phyloP scores from a whole-genome alignment of 2,329 filamentous ascomycete genomes.

The Shiraia bambusicola region DNA sequence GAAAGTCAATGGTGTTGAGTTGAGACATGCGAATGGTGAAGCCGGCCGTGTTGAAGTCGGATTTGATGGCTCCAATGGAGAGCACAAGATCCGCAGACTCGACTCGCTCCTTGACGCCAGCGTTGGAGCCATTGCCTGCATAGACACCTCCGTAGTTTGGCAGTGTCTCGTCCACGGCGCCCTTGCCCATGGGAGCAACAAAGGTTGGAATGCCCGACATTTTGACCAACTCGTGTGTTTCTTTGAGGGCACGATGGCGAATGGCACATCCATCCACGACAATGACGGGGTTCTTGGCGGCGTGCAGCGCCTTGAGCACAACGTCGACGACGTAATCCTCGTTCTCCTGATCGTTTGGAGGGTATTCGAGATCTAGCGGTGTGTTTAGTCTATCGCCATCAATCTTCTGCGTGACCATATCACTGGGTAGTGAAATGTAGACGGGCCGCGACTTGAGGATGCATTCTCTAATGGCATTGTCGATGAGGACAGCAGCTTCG shows the following conservation, averaged over 20 bases:
- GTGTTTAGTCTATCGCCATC: slow-evolving; percentile 71
- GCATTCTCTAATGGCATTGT: slow-evolving; percentile 74
- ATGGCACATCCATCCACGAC: slow-evolving; percentile 83
- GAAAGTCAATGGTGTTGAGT: slow-evolving; percentile 78
- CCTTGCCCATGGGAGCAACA: slow-evolving; percentile 88
- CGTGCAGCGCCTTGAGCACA: slow-evolving; percentile 70
- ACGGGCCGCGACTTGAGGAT: slow-evolving; percentile 74
- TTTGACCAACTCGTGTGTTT: slow-evolving; percentile 71
- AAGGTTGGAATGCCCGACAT: slow-evolving; percentile 78
- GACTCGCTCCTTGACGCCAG: slow-evolving; percentile 63
- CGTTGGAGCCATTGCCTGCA: slow-evolving; percentile 72
- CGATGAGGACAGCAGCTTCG: slow-evolving; percentile 73
- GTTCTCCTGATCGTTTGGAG: slow-evolving; percentile 66
- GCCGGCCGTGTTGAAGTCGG: slow-evolving; percentile 79
- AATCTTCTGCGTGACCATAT: slow-evolving; percentile 75
- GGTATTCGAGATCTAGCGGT: slow-evolving; percentile 66
- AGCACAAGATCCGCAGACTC: slow-evolving; percentile 72
- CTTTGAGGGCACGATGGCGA: slow-evolving; percentile 70
- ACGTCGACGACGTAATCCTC: slow-evolving; percentile 84
- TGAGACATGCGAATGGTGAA: slow-evolving; percentile 79
- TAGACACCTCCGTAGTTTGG: slow-evolving; percentile 83
- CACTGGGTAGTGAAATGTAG: slow-evolving; percentile 80
- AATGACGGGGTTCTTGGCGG: slow-evolving; percentile 73
- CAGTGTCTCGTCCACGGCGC: slow-evolving; percentile 74
- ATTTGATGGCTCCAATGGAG: slow-evolving; percentile 68